Evolutionary conservation across 1,139 yeast species (phyloP).

Genomic region (Candida freyschussii): DNA sequence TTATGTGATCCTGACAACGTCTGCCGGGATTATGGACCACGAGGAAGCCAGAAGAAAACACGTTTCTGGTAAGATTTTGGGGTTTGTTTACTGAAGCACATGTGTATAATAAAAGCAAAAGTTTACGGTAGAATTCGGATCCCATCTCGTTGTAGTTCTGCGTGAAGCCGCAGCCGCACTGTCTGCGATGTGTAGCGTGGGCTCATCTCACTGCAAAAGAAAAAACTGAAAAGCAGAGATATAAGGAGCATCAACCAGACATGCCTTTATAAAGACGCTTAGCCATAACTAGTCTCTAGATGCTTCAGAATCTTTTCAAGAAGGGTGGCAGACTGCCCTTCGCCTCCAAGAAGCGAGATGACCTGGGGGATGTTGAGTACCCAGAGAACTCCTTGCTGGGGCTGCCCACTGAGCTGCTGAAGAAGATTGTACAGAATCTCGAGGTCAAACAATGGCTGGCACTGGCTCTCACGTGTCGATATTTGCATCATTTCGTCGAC

Average conservation of each 20-base stretch:
- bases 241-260: no score
- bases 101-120: no score
- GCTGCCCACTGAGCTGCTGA: conserved; percentile 39
- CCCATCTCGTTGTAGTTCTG: conserved; percentile 1
- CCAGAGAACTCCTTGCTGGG: conserved; percentile 22
- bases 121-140: no score
- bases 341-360: conserved; percentile 3
- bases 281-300: no score
- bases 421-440: conserved; percentile 32
- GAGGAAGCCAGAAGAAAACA: conserved; percentile 99
- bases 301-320: no score
- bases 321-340: conserved; percentile 1
- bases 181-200: no score
- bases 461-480: conserved; percentile 35
- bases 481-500: conserved; percentile 35
- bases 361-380: conserved; percentile 2
- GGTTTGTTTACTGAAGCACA: conserved; percentile 93
- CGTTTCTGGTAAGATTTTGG: conserved; percentile 96
- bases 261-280: no score
- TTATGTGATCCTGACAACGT: conserved; percentile 93
- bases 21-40: conserved; percentile 99
- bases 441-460: conserved; percentile 26
- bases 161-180: not conserved
- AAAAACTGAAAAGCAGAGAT: no score
- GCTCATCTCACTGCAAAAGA: not conserved